Base-by-base conservation (phyloP, 257 asterid genomes). In the Nicotiana attenuata region DNA sequence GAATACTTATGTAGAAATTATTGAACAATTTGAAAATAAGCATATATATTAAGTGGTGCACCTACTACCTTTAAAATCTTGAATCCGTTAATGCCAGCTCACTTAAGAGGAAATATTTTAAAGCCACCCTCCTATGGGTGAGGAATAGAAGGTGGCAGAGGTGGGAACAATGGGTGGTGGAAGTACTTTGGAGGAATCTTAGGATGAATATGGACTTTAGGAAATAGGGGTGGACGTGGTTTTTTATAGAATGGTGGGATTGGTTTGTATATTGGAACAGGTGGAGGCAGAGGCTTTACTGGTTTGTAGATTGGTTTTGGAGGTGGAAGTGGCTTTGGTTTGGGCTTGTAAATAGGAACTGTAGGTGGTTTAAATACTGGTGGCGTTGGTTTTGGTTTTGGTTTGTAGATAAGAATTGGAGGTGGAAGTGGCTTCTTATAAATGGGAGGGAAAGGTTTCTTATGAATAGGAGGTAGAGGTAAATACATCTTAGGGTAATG, bases 121-220 rank as follows among this genome's bases (percentile, higher is more conserved):
- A 73, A 7, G 13, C 61, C 5, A 29, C 33, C 35, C 15, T 14
- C 9, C 79, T 80, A 80, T 45, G 76, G 76, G 8, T 79, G 82
- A 60, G 84, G 84, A 71, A 83, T 64, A 76, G 71, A 13, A 31
- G 97, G 95, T 14, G 97, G 89, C 47, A 88, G 57, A 4, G 96
- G 93, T 76, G 94, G 95, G 87, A 76, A 86, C 55, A 78, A 81
- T 20, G 98, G 97, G 87, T 89, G 93, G 85, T 86, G 88, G 77
- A 47, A 22, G 13, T 19, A 7, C 3, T 17, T 19, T 26, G 80
- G 76, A 82, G 33, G 33, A 29, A 29, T 4, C 33, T 29, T 29
- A 4, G 33, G 33, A 31, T 31, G 35, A 31, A 4, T 31, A 4
- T 5, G 38, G 38, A 5, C 7, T 24, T 63, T 24, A 1, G 67